Evolutionary conservation across 805 yeast species (phyloP), one percentile per base, ranked within the genome.

Genomic region (Kluyveromyces siamensis): DNA sequence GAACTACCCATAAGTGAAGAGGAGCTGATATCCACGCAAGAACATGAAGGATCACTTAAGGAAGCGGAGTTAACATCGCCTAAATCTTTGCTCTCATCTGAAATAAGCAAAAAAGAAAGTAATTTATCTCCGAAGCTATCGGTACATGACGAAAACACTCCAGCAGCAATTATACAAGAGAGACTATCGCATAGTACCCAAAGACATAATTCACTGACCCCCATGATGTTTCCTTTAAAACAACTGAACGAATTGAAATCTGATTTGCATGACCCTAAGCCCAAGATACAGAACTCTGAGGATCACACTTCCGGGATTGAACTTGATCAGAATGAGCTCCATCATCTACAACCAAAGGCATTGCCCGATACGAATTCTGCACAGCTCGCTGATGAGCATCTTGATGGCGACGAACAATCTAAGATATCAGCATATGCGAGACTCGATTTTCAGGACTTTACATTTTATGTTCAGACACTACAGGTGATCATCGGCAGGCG

Each of bases 381-480:
- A 9, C 16, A 46, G 41, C 40, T 40, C 41, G n/a, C 42, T 37
- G 27, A 47, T 38, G 47, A 45, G 39, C 10, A 44, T 40, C 16
- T 45, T 41, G 36, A 48, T 41, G 40, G 49, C 33, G 61, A 62
- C 27, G 69, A 65, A 45, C 67, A 63, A 50, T 63, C 75, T 4
- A 70, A 72, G 41, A 73, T 73, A 9, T 67, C 72, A 4, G 77
- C 76, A 1, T 73, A 73, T 63, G 93, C 93, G 1, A 72, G 89
- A 56, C 70, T 93, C 38, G 98, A 93, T 63, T 93, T 93, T 65
- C 96, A 87, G 51, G 80, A 87, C 54, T 91, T 85, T 64, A 90
- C 96, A 2, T 93, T 93, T 62, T 93, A 91, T 58, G 96, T 93
- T 10, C 99, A 93, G 68, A 93, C 99, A 1, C 74, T 93, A 61